Evolutionary conservation across 2,329 filamentous ascomycete genomes (phyloP).

Genomic region (Pestalotiopsis sp.): DNA sequence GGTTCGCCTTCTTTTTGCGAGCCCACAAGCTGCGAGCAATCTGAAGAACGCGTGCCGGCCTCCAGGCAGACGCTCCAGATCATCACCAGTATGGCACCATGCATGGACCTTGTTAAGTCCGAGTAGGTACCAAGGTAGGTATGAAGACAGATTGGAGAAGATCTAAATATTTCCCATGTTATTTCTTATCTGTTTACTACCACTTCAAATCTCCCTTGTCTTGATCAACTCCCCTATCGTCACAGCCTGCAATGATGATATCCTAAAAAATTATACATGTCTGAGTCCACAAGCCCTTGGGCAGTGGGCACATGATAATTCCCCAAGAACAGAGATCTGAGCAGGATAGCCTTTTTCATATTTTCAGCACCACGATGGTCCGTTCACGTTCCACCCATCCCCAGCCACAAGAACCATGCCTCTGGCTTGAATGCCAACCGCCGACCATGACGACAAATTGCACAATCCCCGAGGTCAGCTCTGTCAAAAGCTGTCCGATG

Average conservation of each 20-base stretch:
- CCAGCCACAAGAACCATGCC: background rate
- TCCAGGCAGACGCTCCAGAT: background rate
- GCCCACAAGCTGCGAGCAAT: background rate
- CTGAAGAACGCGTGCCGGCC: background rate
- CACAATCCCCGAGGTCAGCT: constrained; percentile 23
- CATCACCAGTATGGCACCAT: background rate
- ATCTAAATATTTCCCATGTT: background rate
- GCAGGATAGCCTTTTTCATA: constrained; percentile 30
- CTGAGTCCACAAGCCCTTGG: constrained; percentile 25
- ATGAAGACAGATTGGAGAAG: background rate
- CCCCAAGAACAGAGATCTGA: constrained; percentile 55
- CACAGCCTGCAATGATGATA: constrained; percentile 31
- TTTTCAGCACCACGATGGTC: constrained; percentile 16
- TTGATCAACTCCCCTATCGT: background rate
- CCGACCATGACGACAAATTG: constrained; percentile 31
- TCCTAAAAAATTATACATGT: constrained; percentile 11
- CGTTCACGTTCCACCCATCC: background rate
- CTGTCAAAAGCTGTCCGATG: constrained; percentile 22
- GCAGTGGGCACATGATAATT: constrained; percentile 31
- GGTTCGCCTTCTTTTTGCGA: too few species aligned
- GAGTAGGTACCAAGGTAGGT: background rate
- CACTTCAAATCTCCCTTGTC: background rate
- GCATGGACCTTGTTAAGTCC: background rate
- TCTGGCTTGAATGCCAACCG: constrained; percentile 1
- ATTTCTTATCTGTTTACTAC: background rate